Percentiles rank a stretch among this genome's conserved stretches.
Conservation (phyloP, 179 eudicot species). For the Sideroxylon spinosum region DNA sequence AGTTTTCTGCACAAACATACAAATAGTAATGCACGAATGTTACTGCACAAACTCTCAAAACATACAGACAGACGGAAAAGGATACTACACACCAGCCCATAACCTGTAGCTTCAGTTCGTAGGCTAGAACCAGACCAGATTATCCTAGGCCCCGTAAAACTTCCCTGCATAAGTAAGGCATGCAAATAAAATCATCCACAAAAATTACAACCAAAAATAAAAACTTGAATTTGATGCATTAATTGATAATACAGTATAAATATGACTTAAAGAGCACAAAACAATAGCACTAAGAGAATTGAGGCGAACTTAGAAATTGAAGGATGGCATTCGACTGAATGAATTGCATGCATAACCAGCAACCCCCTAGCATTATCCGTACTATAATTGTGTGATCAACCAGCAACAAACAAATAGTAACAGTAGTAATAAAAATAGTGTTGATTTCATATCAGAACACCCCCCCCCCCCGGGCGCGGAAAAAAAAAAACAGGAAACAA, state of each 20-base stretch:
- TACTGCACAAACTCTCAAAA: background rate
- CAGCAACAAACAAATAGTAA: background rate
- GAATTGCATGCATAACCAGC: background rate
- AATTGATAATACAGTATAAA: background rate
- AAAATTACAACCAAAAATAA: background rate
- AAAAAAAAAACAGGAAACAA: background rate
- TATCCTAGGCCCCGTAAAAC: conserved; percentile 87
- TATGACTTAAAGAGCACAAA: background rate
- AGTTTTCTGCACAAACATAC: background rate
- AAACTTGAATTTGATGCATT: background rate
- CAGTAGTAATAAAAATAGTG: background rate
- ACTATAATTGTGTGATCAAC: background rate
- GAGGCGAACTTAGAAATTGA: background rate
- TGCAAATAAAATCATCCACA: background rate
- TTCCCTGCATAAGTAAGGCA: conserved; percentile 65
- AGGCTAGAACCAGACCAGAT: conserved; percentile 96
- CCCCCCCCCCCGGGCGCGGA: background rate
- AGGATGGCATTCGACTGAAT: background rate
- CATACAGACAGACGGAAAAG: conserved; percentile 7
- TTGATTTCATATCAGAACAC: background rate
- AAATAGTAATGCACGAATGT: background rate
- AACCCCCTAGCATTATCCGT: background rate
- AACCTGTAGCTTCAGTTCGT: conserved; percentile 95
- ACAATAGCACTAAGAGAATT: background rate
- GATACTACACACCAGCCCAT: conserved; percentile 67